These are phyloP conservation scores for Gaeumannomyces sp. DNA, from an alignment of 2,329 filamentous ascomycete species.

Conservation along the genomic window DNA sequence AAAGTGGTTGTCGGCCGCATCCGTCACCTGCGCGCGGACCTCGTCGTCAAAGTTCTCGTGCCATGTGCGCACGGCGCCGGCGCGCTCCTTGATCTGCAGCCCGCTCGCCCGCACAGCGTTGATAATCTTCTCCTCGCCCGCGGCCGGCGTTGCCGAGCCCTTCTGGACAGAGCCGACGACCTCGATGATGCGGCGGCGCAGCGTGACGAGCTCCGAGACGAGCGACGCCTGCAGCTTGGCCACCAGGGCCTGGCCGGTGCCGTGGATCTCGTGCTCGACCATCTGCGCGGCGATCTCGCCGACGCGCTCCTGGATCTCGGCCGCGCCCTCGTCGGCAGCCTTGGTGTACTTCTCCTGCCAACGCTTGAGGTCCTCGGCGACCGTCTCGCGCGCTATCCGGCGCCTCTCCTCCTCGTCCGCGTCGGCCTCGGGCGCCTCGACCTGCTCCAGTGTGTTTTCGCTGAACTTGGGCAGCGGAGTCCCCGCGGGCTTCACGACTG, in stretches of 20 bases:
- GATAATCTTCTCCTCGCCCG: slow-evolving; percentile 37
- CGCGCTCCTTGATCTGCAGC: slow-evolving; percentile 66
- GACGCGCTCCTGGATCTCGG: slow-evolving; percentile 65
- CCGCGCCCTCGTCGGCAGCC: slow-evolving; percentile 73
- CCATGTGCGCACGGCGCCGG: slow-evolving; percentile 73
- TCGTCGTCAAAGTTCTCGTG: slow-evolving; percentile 65
- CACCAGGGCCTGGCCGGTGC: slow-evolving; percentile 60
- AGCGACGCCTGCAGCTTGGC: slow-evolving; percentile 62
- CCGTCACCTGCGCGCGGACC: slow-evolving; percentile 60
- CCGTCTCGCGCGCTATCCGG: slow-evolving; percentile 51
- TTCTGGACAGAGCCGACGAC: slow-evolving; percentile 47
- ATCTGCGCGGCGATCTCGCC: slow-evolving; percentile 50
- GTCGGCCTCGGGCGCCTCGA: slow-evolving; percentile 39
- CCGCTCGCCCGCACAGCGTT: slow-evolving; percentile 59
- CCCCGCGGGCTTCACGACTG: slow-evolving; percentile 2
- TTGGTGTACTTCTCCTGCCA: slow-evolving; percentile 88
- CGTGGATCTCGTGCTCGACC: slow-evolving; percentile 58
- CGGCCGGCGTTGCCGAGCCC: slow-evolving; percentile 28
- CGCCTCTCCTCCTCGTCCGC: slow-evolving; percentile 49
- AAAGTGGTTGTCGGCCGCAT: slow-evolving; percentile 73
- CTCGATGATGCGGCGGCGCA: slow-evolving; percentile 64
- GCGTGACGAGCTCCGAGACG: slow-evolving; percentile 53
- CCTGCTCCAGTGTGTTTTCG: slow-evolving; percentile 19
- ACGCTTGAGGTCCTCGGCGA: slow-evolving; percentile 69
- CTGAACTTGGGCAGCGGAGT: slow-evolving; percentile 6